phyloP scores from a whole-genome alignment of 345 rosid species.

The Cardiospermum halicacabum region DNA sequence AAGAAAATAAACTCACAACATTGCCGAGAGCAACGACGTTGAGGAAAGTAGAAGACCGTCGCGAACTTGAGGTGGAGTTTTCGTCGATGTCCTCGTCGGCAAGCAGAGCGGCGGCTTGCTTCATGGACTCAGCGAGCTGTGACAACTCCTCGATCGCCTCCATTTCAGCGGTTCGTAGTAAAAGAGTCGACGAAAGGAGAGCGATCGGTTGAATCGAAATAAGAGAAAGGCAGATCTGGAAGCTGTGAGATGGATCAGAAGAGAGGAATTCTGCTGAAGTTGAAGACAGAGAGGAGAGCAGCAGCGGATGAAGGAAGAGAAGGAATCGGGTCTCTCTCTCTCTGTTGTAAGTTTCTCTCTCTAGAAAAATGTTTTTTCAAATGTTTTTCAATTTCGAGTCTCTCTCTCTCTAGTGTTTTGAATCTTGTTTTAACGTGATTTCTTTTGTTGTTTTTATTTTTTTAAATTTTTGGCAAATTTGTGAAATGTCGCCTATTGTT shows the following conservation, averaged over 20 bases:
- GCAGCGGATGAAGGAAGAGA: not conserved
- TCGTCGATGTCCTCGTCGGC: constrained; percentile 95
- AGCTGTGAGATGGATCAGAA: not conserved
- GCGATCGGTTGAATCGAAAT: not conserved
- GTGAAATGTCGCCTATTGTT: not conserved
- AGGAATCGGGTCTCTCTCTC: not conserved
- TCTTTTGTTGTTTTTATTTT: not conserved
- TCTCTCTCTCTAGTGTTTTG: not conserved
- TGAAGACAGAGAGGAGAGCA: not conserved
- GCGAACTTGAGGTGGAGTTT: constrained; percentile 42
- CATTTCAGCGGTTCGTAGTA: constrained; percentile 20
- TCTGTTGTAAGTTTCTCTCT: constrained; percentile 1
- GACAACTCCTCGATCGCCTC: constrained; percentile 89
- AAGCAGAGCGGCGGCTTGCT: constrained; percentile 68
- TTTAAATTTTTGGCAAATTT: not conserved
- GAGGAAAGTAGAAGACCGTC: constrained; percentile 63
- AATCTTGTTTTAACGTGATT: constrained; percentile 3
- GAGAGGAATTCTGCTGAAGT: not conserved
- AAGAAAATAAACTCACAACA: constrained; percentile 54
- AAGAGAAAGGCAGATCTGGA: constrained; percentile 6
- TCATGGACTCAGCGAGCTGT: constrained; percentile 80
- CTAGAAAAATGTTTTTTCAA: not conserved
- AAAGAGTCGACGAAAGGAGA: not conserved
- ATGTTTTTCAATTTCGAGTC: not conserved
- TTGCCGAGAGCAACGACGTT: constrained; percentile 90